Evolutionary conservation across 495 filamentous ascomycete genomes (phyloP).

Genomic region (Penicillium riverlandense): DNA sequence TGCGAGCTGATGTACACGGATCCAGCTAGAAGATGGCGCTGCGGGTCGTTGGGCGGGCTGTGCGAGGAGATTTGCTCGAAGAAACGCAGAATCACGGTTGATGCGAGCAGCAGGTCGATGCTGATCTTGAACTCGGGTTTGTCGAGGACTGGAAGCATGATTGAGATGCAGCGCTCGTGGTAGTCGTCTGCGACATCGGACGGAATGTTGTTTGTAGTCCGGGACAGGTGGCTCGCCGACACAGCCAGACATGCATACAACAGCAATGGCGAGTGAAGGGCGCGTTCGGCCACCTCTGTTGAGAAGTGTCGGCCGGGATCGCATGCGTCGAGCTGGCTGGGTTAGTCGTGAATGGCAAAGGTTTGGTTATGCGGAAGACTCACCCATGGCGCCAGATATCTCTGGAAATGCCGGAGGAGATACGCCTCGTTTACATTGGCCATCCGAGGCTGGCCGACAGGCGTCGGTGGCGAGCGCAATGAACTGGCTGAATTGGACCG

Average conservation of each 20-base stretch:
- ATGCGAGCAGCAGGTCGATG: constrained; percentile 35
- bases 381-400: constrained; percentile 33
- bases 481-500: constrained; percentile 15
- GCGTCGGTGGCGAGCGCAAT: constrained; percentile 9
- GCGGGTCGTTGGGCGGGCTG: constrained; percentile 29
- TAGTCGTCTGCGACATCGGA: constrained; percentile 30
- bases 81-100: constrained; percentile 35
- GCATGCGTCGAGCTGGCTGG: constrained; percentile 28
- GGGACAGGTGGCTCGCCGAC: constrained; percentile 34
- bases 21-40: constrained; percentile 34
- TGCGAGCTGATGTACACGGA: constrained; percentile 39
- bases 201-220: constrained; percentile 26
- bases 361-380: neutral
- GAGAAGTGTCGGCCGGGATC: constrained; percentile 31
- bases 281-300: constrained; percentile 26
- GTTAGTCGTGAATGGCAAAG: no score
- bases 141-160: constrained; percentile 32
- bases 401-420: constrained; percentile 33
- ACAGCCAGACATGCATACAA: constrained; percentile 34
- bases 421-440: constrained; percentile 32
- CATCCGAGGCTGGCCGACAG: constrained; percentile 18
- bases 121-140: constrained; percentile 26
- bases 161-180: constrained; percentile 36
- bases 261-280: constrained; percentile 26
- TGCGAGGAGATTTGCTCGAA: constrained; percentile 37